Conservation (phyloP, 345 rosid genomes). For the Salix exigua region DNA sequence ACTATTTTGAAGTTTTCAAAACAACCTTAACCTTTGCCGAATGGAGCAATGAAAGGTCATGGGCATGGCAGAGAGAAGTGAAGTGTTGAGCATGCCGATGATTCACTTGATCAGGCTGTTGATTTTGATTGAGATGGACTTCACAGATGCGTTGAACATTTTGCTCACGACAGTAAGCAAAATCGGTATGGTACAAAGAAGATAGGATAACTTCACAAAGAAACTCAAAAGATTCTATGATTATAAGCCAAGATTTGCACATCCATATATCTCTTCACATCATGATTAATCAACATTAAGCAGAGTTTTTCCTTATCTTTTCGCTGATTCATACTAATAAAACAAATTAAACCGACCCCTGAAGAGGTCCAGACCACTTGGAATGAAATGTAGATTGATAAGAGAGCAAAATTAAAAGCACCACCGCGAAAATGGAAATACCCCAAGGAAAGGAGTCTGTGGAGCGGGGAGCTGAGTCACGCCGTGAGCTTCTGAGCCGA, state of each 20-base stretch:
- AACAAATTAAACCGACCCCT: slow-evolving; percentile 16
- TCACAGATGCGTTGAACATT: background rate
- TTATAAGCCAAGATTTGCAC: background rate
- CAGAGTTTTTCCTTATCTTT: background rate
- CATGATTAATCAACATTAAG: no score
- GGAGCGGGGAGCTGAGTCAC: background rate
- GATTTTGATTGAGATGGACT: background rate
- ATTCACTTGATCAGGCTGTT: background rate
- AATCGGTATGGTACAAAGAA: no score
- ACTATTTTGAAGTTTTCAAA: no score
- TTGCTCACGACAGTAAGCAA: background rate
- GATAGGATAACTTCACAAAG: background rate
- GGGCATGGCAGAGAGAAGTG: background rate
- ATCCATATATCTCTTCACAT: background rate
- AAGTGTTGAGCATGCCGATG: background rate
- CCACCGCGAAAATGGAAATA: slow-evolving; percentile 31
- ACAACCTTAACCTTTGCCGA: background rate
- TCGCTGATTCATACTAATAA: background rate
- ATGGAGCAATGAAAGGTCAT: background rate
- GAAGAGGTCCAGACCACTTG: slow-evolving; percentile 43
- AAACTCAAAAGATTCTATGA: background rate
- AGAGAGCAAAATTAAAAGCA: slow-evolving; percentile 43
- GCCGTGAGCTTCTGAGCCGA: slow-evolving; percentile 3
- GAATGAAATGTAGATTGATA: slow-evolving; percentile 53
- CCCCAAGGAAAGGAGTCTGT: slow-evolving; percentile 41